Conservation (phyloP, 164 flowering plant species). For the Akebia trifoliata region DNA sequence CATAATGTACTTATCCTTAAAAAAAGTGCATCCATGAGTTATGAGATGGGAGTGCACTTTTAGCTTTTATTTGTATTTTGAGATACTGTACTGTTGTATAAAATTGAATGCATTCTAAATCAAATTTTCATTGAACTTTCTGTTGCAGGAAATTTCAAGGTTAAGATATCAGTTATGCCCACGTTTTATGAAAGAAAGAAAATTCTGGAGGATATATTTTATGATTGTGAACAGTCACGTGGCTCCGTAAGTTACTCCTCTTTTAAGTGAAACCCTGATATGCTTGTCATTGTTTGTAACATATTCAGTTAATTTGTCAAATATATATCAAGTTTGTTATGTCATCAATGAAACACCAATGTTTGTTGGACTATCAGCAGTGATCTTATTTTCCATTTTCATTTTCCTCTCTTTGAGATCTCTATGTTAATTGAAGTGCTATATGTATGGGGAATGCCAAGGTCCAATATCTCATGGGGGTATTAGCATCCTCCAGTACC, state of each 20-base stretch:
- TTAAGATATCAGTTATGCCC: conserved; percentile 88
- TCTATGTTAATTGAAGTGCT: no score
- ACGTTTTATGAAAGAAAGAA: conserved; percentile 80
- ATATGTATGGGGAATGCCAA: no score
- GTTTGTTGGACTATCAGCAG: background rate
- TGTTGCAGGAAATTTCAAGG: conserved; percentile 75
- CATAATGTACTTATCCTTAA: no score
- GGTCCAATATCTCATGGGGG: no score
- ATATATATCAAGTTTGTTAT: background rate
- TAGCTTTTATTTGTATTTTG: background rate
- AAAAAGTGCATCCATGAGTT: no score
- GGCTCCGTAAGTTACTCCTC: conserved; percentile 53
- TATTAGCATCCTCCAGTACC: no score
- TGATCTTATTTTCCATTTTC: no score
- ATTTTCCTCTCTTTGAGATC: no score
- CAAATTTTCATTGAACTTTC: conserved; percentile 1
- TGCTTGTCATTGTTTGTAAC: conserved; percentile 3
- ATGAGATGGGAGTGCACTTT: background rate
- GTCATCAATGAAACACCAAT: no score
- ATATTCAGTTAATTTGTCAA: background rate
- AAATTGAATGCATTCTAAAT: background rate
- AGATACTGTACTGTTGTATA: background rate
- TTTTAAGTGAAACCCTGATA: background rate
- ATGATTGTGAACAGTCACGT: conserved; percentile 73
- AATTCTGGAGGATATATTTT: conserved; percentile 89